These are phyloP conservation scores for Microcera coccophila DNA, from an alignment of 2,329 filamentous ascomycete genomes.

Conservation along the genomic window DNA sequence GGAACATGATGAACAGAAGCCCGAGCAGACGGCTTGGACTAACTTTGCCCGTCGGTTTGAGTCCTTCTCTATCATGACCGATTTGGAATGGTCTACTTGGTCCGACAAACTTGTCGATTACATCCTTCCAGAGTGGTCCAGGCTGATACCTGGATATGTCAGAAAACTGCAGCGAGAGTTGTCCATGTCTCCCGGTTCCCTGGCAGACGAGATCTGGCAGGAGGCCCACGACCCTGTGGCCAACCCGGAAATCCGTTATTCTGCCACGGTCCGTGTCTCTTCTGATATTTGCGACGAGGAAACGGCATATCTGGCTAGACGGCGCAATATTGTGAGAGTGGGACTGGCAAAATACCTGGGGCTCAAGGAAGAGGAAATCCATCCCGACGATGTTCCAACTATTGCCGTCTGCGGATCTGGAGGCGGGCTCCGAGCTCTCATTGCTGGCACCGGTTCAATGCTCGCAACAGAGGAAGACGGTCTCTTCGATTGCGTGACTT, in stretches of 20 bases:
- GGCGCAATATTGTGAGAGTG: slow-evolving; percentile 63
- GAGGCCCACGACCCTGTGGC: slow-evolving; percentile 80
- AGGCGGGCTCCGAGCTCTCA: slow-evolving; percentile 82
- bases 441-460: slow-evolving; percentile 85
- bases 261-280: slow-evolving; percentile 79
- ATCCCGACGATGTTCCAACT: slow-evolving; percentile 86
- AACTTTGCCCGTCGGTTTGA: slow-evolving; percentile 47
- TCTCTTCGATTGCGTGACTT: slow-evolving; percentile 89
- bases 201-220: slow-evolving; percentile 89
- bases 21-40: slow-evolving; percentile 43
- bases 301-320: slow-evolving; percentile 64
- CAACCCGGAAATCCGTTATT: slow-evolving; percentile 82
- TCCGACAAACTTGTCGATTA: slow-evolving; percentile 62
- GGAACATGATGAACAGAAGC: slow-evolving; percentile 14
- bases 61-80: slow-evolving; percentile 51
- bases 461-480: slow-evolving; percentile 81
- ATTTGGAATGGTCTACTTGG: slow-evolving; percentile 52
- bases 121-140: slow-evolving; percentile 81
- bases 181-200: slow-evolving; percentile 78
- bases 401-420: slow-evolving; percentile 95
- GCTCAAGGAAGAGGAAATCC: slow-evolving; percentile 73
- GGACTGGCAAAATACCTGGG: slow-evolving; percentile 80
- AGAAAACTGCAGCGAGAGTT: slow-evolving; percentile 83
- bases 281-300: slow-evolving; percentile 80
- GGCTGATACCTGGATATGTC: slow-evolving; percentile 68